Evolutionary conservation across 1,284 basidiomycete species (phyloP).

Genomic region (Clitocybe nebularis): DNA sequence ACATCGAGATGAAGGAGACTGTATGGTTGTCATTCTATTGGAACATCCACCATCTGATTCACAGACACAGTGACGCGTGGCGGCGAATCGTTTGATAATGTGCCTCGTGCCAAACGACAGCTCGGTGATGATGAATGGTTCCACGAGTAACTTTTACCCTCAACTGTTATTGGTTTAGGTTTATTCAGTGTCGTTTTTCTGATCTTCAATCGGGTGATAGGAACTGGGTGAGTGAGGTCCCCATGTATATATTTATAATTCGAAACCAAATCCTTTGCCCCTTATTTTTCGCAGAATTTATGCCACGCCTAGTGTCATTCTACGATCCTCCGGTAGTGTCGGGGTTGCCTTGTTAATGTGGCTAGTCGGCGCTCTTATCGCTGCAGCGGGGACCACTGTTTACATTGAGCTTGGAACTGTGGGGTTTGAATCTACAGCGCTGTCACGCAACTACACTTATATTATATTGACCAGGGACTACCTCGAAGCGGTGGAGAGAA

Average conservation of each 20-base stretch:
- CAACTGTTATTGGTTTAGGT: no score
- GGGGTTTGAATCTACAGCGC: no score
- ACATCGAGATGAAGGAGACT: constrained; percentile 9
- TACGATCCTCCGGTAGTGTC: constrained; percentile 59
- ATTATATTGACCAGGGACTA: constrained; percentile 46
- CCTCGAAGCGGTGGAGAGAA: constrained; percentile 75
- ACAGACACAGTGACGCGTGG: constrained; percentile 11
- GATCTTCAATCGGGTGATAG: constrained; percentile 74
- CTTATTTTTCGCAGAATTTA: constrained; percentile 50
- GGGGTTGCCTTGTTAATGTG: constrained; percentile 67
- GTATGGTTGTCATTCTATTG: not conserved
- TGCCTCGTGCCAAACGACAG: constrained; percentile 16
- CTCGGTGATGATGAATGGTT: constrained; percentile 10
- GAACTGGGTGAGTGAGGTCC: constrained; percentile 54
- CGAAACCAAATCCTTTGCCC: not conserved
- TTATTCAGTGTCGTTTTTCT: constrained; percentile 60
- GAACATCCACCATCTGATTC: not conserved
- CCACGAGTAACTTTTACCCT: not conserved
- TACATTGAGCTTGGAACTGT: constrained; percentile 74
- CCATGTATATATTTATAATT: constrained; percentile 3
- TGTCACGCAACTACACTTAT: no score
- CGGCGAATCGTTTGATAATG: constrained; percentile 17
- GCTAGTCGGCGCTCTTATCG: constrained; percentile 63
- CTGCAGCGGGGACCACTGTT: constrained; percentile 62
- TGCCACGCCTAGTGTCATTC: constrained; percentile 67